These are phyloP conservation scores for Penicillium ochrochloron DNA, from an alignment of 495 filamentous ascomycete genomes.

Conservation along the genomic window DNA sequence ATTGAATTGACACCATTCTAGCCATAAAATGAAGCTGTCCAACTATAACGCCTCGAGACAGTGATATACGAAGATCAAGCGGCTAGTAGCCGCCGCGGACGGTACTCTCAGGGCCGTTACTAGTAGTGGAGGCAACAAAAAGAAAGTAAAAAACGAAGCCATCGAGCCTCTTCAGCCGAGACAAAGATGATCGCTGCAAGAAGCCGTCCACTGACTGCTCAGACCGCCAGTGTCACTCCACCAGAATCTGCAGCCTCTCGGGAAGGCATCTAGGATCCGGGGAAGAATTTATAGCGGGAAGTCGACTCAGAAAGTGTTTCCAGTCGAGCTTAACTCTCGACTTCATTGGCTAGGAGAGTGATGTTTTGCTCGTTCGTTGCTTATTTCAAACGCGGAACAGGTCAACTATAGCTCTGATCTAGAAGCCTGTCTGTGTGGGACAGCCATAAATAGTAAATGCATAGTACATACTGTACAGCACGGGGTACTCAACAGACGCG, in stretches of 20 bases:
- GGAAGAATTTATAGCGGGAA: slow-evolving; percentile 24
- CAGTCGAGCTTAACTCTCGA: not conserved
- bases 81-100: slow-evolving; percentile 19
- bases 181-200: slow-evolving; percentile 31
- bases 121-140: not conserved
- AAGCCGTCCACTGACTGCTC: slow-evolving; percentile 31
- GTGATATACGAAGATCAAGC: slow-evolving; percentile 1
- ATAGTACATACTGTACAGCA: not conserved
- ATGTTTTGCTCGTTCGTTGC: not conserved
- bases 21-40: not conserved
- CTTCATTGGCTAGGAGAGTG: slow-evolving; percentile 8
- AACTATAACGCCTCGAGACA: not conserved
- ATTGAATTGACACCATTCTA: not conserved
- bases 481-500: slow-evolving; percentile 14
- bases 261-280: slow-evolving; percentile 14
- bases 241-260: slow-evolving; percentile 25
- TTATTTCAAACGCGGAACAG: not conserved
- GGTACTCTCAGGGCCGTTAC: slow-evolving; percentile 9
- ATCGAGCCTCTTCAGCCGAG: slow-evolving; percentile 9
- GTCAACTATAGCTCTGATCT: not conserved
- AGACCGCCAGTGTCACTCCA: slow-evolving; percentile 36
- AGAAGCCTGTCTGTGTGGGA: not conserved
- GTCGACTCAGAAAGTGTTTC: slow-evolving; percentile 4
- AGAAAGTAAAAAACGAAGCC: not conserved
- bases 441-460: not conserved